A percentile compares a stretch with the other conserved stretches of the same genome.
Conservation (phyloP, 1,284 basidiomycete species). For the Austropuccinia psidii region DNA sequence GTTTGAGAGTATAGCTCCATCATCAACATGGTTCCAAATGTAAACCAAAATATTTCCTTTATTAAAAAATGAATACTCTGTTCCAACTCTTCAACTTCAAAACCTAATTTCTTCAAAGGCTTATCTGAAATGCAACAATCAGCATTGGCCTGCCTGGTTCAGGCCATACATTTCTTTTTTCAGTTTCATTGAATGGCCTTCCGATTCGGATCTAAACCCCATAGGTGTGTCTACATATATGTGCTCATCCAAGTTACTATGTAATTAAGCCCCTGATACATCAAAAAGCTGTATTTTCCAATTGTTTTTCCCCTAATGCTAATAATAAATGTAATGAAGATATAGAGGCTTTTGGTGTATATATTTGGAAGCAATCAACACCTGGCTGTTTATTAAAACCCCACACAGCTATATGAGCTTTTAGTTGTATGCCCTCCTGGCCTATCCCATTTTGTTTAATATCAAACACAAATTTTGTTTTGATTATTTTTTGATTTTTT, state of each 20-base stretch:
- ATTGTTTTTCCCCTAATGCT: neutral
- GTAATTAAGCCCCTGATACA: constrained; percentile 7
- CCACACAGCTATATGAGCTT: neutral
- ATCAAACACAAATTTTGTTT: neutral
- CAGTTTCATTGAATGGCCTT: neutral
- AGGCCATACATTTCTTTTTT: constrained; percentile 7
- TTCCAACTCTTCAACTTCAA: neutral
- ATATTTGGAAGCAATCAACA: neutral
- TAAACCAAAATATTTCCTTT: neutral
- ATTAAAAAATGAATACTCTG: neutral
- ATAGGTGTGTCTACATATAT: constrained; percentile 1
- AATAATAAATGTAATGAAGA: neutral
- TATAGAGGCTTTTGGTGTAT: constrained; percentile 1
- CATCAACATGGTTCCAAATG: constrained; percentile 16
- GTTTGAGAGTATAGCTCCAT: constrained; percentile 3
- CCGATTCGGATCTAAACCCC: neutral
- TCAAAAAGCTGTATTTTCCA: constrained; percentile 17
- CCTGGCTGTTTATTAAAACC: neutral
- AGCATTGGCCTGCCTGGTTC: neutral
- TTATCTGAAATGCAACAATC: neutral
- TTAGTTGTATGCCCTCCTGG: neutral
- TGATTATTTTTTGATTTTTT: neutral
- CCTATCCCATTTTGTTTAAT: neutral
- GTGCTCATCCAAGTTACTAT: constrained; percentile 19
- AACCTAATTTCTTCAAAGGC: neutral